Evolutionary conservation across 306 rosid genomes (phyloP), one percentile per base, ranked within the genome.

Genomic region (Lathyrus aphaca): DNA sequence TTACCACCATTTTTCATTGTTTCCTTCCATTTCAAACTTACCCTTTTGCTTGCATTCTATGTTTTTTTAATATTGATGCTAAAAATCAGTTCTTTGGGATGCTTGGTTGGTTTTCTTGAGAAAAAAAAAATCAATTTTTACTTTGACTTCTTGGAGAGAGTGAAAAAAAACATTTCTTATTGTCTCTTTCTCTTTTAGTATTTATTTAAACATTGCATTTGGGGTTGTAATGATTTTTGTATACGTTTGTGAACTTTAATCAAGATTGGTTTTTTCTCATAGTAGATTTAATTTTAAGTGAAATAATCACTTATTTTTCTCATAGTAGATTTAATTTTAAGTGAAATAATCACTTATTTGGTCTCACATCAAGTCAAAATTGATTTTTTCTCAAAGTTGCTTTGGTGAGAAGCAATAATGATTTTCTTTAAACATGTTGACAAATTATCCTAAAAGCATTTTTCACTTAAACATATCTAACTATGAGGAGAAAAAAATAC

Each of bases 1-100:
- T 6, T 27, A 0, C n/a, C 27, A 17, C 0, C 14, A 17, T 50
- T 17, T 0, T 49, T 14, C 74, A 60, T 72, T 68, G 46, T 49
- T 62, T 62, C 6, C 51, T 51, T 65, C 44, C 48, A 5, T 67
- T 85, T 69, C 60, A 67, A 38, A 11, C 57, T 3, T 9, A 67
- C 82, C 75, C 55, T 61, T 72, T 75, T 48, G 19, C 25, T 74
- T 80, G 69, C 76, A 71, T 73, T 80, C 64, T 53, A 48, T 72
- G 50, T 66, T 83, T 35, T 66, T 25, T 63, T n/a, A 23, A 9
- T 45, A 53, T 16, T n/a, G 48, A 23, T 35, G 18, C 19, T 60
- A 56, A 69, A 72, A 70, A 21, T 51, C 6, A 32, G 54, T 55
- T 40, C 55, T 63, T 60, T 55, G 13, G 5, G n/a, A n/a, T n/a